Base-by-base conservation (phyloP, 441 rosid genomes). In the Populus hybrid region DNA sequence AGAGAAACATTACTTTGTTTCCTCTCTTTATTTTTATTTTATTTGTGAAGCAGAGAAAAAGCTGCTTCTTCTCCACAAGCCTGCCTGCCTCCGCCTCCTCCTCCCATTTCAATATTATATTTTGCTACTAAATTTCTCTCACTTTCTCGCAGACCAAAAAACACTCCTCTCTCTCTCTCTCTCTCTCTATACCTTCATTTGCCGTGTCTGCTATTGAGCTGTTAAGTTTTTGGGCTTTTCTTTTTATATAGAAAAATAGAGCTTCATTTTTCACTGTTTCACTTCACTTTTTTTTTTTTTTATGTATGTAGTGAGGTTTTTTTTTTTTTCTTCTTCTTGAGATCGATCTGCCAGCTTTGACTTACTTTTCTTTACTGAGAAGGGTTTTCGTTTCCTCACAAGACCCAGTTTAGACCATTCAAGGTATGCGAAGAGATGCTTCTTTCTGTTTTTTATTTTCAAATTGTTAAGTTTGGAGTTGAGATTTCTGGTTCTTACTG, bases 1-100 rank as follows among this genome's bases (percentile, higher is more conserved):
- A 3, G 14, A 1, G 36, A 24, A 3, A 6, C 12, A 40, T 18
- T 0, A 10, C 40, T 5, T 59, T 30, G 35, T 34, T 57, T 32
- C 63, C 28, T 5, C 57, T 30, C 46, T 40, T 40, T 40, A 40
- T 10, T 40, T 40, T 40, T 40, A 40, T 40, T 40, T 61, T 73
- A 9, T 6, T 18, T 26, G 88, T 85, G 86, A 82, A 83, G 83
- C 86, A 81, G 78, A 88, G 81, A 40, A 69, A 69, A 81, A 84
- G 86, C 91, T 85, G 89, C 82, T 70, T 68, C 86, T 86, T 77
- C 88, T 87, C 81, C 85, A 77, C 90, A 84, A 81, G 81, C 84
- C 72, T 24, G 82, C 80, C 81, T 85, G 82, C 84, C 72, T 77
- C 80, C 81, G 73, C 67, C 74, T 66, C 80, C 9, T 9, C 12